These are phyloP conservation scores for Plenodomus biglobosus DNA, from an alignment of 2,329 filamentous ascomycete species.

Conservation along the genomic window DNA sequence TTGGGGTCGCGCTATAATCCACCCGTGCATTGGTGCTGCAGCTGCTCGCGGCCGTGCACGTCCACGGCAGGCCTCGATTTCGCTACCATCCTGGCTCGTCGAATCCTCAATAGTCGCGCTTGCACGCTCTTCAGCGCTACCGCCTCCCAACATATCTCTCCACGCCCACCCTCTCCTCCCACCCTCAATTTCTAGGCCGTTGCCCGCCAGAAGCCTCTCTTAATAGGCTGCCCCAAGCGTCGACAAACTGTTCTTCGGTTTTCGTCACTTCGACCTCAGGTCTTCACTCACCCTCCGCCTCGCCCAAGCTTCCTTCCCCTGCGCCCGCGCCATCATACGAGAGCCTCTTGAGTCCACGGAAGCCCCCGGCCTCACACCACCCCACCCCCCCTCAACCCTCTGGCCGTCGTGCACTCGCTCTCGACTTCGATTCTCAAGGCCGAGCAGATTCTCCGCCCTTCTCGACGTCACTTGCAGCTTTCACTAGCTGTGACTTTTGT, in stretches of 20 bases:
- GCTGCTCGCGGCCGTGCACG: slow-evolving; percentile 12
- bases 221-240: slow-evolving; percentile 28
- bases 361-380: slow-evolving; percentile 30
- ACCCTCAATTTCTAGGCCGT: slow-evolving; percentile 36
- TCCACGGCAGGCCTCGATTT: slow-evolving; percentile 32
- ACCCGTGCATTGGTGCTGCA: slow-evolving; percentile 33
- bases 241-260: slow-evolving; percentile 12
- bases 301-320: slow-evolving; percentile 23
- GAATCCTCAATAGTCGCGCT: slow-evolving; percentile 38
- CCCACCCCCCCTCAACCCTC: slow-evolving; percentile 17
- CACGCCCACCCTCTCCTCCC: slow-evolving; percentile 21
- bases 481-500: slow-evolving; percentile 28
- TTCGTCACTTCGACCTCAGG: slow-evolving; percentile 6
- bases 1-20: slow-evolving; percentile 36
- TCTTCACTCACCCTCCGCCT: slow-evolving; percentile 7
- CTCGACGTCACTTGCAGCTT: slow-evolving; percentile 41
- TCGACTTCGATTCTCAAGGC: slow-evolving; percentile 12
- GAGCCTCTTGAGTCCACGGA: slow-evolving; percentile 22
- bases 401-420: slow-evolving; percentile 16
- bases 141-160: slow-evolving; percentile 39
- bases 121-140: slow-evolving; percentile 34
- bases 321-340: slow-evolving; percentile 8
- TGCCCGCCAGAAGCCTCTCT: slow-evolving; percentile 38
- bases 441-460: slow-evolving; percentile 12
- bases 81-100: slow-evolving; percentile 32